Evolutionary conservation across 2,329 filamentous ascomycete species (phyloP).

Genomic region (Sarocladiaceae sp.): DNA sequence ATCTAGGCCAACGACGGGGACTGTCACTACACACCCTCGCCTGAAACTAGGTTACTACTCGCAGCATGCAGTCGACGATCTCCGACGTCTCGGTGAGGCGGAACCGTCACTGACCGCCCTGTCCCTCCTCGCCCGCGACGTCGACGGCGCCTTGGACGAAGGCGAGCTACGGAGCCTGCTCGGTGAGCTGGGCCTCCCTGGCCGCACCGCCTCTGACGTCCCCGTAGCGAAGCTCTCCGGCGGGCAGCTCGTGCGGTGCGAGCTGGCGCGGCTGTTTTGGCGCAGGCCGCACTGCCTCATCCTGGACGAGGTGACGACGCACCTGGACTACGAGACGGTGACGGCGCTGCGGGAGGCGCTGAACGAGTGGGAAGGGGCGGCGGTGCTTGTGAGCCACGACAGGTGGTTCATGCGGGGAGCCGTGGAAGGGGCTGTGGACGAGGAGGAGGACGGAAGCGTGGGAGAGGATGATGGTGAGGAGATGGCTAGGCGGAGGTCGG

Average conservation of each 20-base stretch:
- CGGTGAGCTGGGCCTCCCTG: conserved; percentile 62
- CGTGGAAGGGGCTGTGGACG: conserved; percentile 53
- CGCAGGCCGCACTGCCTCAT: conserved; percentile 64
- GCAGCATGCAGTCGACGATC: conserved; percentile 67
- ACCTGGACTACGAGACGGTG: conserved; percentile 78
- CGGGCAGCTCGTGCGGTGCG: conserved; percentile 64
- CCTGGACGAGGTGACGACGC: conserved; percentile 77
- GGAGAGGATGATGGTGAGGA: conserved; percentile 33
- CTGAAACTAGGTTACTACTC: conserved; percentile 71
- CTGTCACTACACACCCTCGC: conserved; percentile 59
- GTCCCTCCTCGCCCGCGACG: conserved; percentile 51
- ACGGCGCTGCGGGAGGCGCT: conserved; percentile 63
- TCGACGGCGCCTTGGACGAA: conserved; percentile 50
- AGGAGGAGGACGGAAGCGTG: conserved; percentile 27
- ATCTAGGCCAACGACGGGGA: conserved; percentile 53
- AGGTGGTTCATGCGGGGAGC: conserved; percentile 73
- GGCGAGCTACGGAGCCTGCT: conserved; percentile 62
- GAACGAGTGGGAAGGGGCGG: conserved; percentile 62
- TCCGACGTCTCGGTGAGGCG: conserved; percentile 47
- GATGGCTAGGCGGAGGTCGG: conserved; percentile 40
- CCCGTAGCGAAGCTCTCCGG: conserved; percentile 69
- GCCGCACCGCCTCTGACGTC: conserved; percentile 65
- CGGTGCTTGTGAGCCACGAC: conserved; percentile 75
- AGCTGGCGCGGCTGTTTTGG: conserved; percentile 64
- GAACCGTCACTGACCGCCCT: conserved; percentile 57